Percentiles rank a stretch among this genome's conserved stretches.
phyloP scores from a whole-genome alignment of 2,329 filamentous ascomycete genomes.

The Sporothrix inflata region DNA sequence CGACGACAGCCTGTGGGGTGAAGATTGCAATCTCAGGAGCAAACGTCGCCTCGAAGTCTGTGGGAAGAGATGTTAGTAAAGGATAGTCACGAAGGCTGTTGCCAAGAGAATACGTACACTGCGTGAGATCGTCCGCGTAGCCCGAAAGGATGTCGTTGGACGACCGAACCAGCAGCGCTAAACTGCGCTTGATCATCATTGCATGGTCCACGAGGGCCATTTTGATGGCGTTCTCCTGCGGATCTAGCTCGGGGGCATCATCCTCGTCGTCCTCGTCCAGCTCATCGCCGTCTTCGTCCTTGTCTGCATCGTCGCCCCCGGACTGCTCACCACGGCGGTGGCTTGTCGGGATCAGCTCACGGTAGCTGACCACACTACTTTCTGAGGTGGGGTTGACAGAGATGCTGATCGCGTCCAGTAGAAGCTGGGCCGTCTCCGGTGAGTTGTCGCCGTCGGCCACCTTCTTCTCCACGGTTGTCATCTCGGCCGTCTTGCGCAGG shows the following conservation, averaged over 20 bases:
- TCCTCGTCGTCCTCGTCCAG: constrained; percentile 48
- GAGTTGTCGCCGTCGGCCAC: constrained; percentile 66
- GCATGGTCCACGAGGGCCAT: constrained; percentile 89
- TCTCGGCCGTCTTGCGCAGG: constrained; percentile 85
- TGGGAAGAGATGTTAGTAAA: background rate
- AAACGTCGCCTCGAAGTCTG: constrained; percentile 66
- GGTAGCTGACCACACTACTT: constrained; percentile 78
- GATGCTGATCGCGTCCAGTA: constrained; percentile 76
- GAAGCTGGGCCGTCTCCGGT: constrained; percentile 65
- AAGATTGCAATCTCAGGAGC: constrained; percentile 68
- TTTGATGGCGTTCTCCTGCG: constrained; percentile 77
- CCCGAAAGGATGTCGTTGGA: constrained; percentile 61
- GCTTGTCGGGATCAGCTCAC: constrained; percentile 67
- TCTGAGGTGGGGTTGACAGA: constrained; percentile 75
- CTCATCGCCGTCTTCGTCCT: constrained; percentile 47
- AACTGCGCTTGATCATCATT: constrained; percentile 80
- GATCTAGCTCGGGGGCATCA: constrained; percentile 53
- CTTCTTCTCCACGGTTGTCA: constrained; percentile 74
- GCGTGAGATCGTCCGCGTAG: constrained; percentile 62
- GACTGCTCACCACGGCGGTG: constrained; percentile 39
- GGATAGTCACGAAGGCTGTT: background rate
- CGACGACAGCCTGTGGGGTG: constrained; percentile 51
- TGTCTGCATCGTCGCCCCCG: constrained; percentile 45
- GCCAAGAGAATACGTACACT: constrained; percentile 57
- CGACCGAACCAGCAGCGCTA: constrained; percentile 69